Base-by-base conservation (phyloP, 345 rosid genomes). In the Kandelia obovata region DNA sequence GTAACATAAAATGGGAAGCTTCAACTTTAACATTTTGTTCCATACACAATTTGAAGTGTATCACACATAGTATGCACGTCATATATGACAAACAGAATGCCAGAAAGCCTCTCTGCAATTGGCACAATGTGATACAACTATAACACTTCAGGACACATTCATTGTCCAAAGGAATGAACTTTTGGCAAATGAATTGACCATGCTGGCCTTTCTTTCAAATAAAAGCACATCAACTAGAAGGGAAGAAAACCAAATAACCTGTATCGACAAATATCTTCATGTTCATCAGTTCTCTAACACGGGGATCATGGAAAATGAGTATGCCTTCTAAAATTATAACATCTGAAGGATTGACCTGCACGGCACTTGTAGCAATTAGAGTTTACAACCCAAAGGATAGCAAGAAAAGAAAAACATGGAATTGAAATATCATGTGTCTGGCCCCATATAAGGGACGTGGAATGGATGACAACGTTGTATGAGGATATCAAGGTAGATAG, bases 201-300 rank as follows among this genome's bases (percentile, higher is more conserved):
- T 25, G 8, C 39, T 10, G 5, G 8, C 56, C 53, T 0, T 19
- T 35, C 25, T 26, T 58, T 7, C 51, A 23, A 39, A 25, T 37
- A 57, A 61, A 52, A 56, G 46, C 5, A 43, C 25, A 61, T 53
- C 52, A 19, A 28, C 27, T 30, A 37, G 23, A 61, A n/a, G 56
- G 64, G 34, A 64, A 73, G 20, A 25, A 31, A 74, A 67, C 59
- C 59, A 65, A 72, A 71, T 46, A 71, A 93, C 98, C 98, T 87
- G 97, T 84, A 88, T 92, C 96, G 63, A 93, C 98, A 84, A 93
- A 91, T 80, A 93, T 91, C 82, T 93, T 93, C 97, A 93, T 93
- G 89, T 89, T 91, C 98, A 91, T 93, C 88, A 93, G 61, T 58
- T 80, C 92, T 64, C 97, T 83, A 64, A 93, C 88, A 63, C 89